Evolutionary conservation across 306 rosid species (phyloP).

Genomic region (Medicago arabica): DNA sequence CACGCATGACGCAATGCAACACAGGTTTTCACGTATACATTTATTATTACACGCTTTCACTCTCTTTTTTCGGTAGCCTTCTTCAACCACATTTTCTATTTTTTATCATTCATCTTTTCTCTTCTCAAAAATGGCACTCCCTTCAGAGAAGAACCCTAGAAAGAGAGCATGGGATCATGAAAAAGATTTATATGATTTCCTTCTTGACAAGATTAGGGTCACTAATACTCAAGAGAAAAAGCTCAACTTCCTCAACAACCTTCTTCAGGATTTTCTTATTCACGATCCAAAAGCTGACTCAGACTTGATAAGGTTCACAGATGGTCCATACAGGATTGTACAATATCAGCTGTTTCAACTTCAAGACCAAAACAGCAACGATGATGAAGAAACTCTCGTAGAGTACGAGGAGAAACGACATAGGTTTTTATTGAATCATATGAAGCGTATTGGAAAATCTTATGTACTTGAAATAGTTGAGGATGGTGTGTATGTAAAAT

Average conservation of each 20-base stretch:
- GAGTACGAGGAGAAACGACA: background rate
- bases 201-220: background rate
- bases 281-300: background rate
- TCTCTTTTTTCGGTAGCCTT: no score
- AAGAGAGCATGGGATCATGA: constrained; percentile 28
- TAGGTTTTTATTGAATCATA: constrained; percentile 26
- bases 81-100: no score
- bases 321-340: background rate
- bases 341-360: constrained; percentile 1
- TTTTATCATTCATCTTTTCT: no score
- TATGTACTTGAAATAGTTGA: constrained; percentile 36
- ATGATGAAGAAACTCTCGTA: background rate
- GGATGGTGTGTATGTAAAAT: constrained; percentile 32
- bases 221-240: constrained; percentile 6
- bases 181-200: constrained; percentile 32
- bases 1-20: no score
- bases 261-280: background rate
- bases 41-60: no score
- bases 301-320: constrained; percentile 14
- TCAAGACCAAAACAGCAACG: background rate
- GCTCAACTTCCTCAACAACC: background rate
- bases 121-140: background rate
- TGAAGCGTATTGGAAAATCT: constrained; percentile 36
- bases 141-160: background rate
- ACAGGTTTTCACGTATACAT: no score